Conservation (phyloP, 805 yeast species). For the Metschnikowia colocasiae region DNA sequence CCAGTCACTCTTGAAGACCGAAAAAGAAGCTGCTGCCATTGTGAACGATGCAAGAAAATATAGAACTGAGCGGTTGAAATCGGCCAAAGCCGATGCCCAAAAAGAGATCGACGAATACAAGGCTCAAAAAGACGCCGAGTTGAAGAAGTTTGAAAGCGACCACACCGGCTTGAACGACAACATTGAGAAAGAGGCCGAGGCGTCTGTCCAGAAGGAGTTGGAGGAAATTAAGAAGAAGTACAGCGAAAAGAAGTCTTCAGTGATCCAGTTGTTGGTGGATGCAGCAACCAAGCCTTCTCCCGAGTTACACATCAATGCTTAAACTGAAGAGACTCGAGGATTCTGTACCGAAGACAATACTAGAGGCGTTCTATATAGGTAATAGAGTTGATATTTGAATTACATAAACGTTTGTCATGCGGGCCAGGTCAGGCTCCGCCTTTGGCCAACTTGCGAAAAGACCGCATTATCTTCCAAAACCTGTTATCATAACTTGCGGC, state of each 20-base stretch:
- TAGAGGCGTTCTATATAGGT: not conserved
- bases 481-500: conserved; percentile 79
- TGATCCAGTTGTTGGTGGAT: conserved; percentile 71
- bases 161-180: conserved; percentile 73
- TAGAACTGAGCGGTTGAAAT: conserved; percentile 84
- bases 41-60: conserved; percentile 87
- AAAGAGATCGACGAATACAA: conserved; percentile 85
- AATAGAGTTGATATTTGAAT: not conserved
- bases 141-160: conserved; percentile 65
- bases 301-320: conserved; percentile 77
- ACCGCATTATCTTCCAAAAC: conserved; percentile 55
- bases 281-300: conserved; percentile 80
- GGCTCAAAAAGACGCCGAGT: conserved; percentile 75
- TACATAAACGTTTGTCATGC: conserved; percentile 1
- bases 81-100: conserved; percentile 91
- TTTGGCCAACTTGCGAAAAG: conserved; percentile 37
- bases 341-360: not conserved
- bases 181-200: conserved; percentile 77
- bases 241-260: conserved; percentile 57
- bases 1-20: conserved; percentile 57
- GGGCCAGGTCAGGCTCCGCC: conserved; percentile 18
- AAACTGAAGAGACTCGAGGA: not conserved
- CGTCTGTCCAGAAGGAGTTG: conserved; percentile 66
- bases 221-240: conserved; percentile 64
- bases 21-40: conserved; percentile 94